phyloP scores from a whole-genome alignment of 2,329 filamentous ascomycete genomes.

The Fusarium mexicanum region DNA sequence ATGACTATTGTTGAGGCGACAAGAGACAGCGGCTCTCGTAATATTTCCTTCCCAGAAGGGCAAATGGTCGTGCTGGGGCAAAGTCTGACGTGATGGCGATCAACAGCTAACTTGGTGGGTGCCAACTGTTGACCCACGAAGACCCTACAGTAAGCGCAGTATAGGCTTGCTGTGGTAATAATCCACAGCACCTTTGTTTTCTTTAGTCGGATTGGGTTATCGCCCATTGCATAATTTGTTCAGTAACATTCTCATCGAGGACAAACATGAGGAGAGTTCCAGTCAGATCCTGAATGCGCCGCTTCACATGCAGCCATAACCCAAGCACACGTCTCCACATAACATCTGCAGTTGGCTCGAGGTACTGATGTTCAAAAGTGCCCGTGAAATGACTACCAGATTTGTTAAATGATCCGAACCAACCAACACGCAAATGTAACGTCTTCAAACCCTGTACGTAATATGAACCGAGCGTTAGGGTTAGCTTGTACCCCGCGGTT shows the following conservation, averaged over 20 bases:
- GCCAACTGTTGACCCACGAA: not conserved
- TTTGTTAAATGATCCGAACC: not conserved
- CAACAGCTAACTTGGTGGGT: not conserved
- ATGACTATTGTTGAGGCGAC: not conserved
- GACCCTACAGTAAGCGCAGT: not conserved
- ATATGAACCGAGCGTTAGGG: not conserved
- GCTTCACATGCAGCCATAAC: not conserved
- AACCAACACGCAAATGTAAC: not conserved
- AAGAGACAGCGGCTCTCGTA: not conserved
- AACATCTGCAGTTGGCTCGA: not conserved
- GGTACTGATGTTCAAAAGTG: not conserved
- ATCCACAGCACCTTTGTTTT: not conserved
- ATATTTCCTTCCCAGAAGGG: not conserved
- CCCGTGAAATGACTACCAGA: not conserved
- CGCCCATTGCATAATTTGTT: not conserved
- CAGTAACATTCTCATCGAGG: not conserved
- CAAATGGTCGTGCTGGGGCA: not conserved
- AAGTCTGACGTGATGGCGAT: not conserved
- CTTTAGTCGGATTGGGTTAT: no score
- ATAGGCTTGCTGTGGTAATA: not conserved
- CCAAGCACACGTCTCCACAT: not conserved
- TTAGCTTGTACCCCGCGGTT: not conserved
- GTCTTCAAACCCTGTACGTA: not conserved
- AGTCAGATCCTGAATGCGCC: not conserved
- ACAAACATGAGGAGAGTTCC: not conserved